These are phyloP conservation scores for Aspergillus jensenii DNA, from an alignment of 2,329 filamentous ascomycete species.

Conservation along the genomic window DNA sequence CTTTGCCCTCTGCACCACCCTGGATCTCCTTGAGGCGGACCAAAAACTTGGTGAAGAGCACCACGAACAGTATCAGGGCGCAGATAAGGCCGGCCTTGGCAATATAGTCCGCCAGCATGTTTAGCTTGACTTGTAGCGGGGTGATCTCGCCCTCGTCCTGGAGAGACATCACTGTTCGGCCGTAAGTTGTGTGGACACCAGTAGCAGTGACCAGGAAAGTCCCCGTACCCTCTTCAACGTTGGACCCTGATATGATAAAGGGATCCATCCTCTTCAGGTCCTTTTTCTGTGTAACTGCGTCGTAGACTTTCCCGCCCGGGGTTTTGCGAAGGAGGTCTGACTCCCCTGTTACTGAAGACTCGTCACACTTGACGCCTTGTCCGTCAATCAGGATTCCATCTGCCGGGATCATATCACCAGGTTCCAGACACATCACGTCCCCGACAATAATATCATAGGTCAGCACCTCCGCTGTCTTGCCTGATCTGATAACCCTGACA, in stretches of 20 bases:
- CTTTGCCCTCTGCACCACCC: slow-evolving; percentile 49
- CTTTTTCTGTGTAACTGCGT: slow-evolving; percentile 61
- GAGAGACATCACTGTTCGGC: slow-evolving; percentile 75
- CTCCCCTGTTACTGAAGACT: slow-evolving; percentile 75
- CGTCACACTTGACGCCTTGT: slow-evolving; percentile 67
- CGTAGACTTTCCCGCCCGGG: slow-evolving; percentile 62
- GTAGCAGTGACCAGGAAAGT: slow-evolving; percentile 74
- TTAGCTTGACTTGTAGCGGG: slow-evolving; percentile 74
- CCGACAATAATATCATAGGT: slow-evolving; percentile 72
- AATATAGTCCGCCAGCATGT: slow-evolving; percentile 75
- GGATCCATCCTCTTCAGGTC: slow-evolving; percentile 68
- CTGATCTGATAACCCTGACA: slow-evolving; percentile 75
- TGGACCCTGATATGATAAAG: slow-evolving; percentile 77
- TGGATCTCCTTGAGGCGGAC: slow-evolving; percentile 56
- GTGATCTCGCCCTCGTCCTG: slow-evolving; percentile 76
- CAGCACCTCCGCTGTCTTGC: slow-evolving; percentile 66
- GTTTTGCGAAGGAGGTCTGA: slow-evolving; percentile 71
- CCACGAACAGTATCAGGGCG: slow-evolving; percentile 73
- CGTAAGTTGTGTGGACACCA: slow-evolving; percentile 73
- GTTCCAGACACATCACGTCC: slow-evolving; percentile 70
- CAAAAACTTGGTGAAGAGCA: slow-evolving; percentile 76
- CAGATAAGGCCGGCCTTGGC: slow-evolving; percentile 72
- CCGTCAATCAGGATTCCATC: slow-evolving; percentile 70
- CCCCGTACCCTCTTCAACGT: slow-evolving; percentile 73
- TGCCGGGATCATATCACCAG: slow-evolving; percentile 70